Percentiles rank a stretch among this genome's conserved stretches.
Conservation (phyloP, 2,329 filamentous ascomycete genomes). For the Alternaria infectoria region DNA sequence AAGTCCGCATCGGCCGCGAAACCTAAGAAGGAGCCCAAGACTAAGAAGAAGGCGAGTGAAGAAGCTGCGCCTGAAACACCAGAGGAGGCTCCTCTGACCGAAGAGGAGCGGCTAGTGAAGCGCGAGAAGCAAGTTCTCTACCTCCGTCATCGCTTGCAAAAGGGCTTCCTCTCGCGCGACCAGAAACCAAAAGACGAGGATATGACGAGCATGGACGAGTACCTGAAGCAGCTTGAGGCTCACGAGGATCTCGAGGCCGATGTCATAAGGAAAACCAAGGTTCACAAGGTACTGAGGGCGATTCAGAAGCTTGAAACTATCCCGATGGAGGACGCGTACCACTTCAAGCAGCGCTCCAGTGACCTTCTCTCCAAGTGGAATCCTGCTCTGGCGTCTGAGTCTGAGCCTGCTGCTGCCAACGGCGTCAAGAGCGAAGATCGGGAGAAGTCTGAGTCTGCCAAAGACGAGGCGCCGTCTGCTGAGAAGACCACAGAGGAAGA, state of each 20-base stretch:
- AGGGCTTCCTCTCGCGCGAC: constrained; percentile 86
- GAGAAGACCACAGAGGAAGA: constrained; percentile 40
- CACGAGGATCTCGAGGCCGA: constrained; percentile 82
- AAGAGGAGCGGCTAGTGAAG: constrained; percentile 62
- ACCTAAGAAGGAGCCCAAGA: constrained; percentile 66
- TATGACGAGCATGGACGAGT: constrained; percentile 79
- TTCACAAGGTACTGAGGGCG: constrained; percentile 96
- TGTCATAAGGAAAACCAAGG: constrained; percentile 91
- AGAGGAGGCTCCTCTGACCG: constrained; percentile 61
- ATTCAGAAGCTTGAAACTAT: constrained; percentile 88
- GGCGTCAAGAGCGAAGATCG: constrained; percentile 46
- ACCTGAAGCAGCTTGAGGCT: constrained; percentile 79
- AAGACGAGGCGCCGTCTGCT: constrained; percentile 38
- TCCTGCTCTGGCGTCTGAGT: constrained; percentile 65
- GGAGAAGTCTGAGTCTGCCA: constrained; percentile 46
- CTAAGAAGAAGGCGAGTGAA: constrained; percentile 56
- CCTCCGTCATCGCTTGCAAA: constrained; percentile 91
- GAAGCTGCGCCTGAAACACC: constrained; percentile 65
- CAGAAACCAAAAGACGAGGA: constrained; percentile 85
- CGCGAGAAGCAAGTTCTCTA: constrained; percentile 79
- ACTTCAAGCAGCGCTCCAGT: constrained; percentile 85
- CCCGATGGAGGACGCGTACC: constrained; percentile 79
- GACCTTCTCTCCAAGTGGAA: constrained; percentile 88
- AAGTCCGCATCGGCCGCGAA: constrained; percentile 52
- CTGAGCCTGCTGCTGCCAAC: constrained; percentile 38